phyloP scores from a whole-genome alignment of 2,329 filamentous ascomycete genomes.

The Colletotrichum trifolii region DNA sequence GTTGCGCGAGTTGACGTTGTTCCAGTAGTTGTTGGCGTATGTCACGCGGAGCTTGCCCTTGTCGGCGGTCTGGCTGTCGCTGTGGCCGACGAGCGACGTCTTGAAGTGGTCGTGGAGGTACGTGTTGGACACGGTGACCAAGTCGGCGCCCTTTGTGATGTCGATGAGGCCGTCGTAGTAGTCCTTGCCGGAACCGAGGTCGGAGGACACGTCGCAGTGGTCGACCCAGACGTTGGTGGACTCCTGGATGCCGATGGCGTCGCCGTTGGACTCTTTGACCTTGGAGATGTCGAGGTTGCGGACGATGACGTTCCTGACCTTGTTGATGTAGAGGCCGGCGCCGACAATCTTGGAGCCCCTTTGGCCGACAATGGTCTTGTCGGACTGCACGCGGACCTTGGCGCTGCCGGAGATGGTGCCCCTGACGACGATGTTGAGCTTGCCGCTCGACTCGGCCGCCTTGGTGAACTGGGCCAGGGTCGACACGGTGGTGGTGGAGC shows the following conservation, averaged over 20 bases:
- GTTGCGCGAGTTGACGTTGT: slow-evolving; percentile 71
- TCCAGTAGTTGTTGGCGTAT: slow-evolving; percentile 74
- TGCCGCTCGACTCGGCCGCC: slow-evolving; percentile 56
- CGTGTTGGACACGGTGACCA: slow-evolving; percentile 60
- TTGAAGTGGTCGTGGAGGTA: slow-evolving; percentile 64
- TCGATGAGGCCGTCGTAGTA: slow-evolving; percentile 77
- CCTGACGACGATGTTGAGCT: slow-evolving; percentile 54
- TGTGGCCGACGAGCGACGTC: slow-evolving; percentile 69
- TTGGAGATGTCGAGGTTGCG: slow-evolving; percentile 70
- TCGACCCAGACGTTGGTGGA: slow-evolving; percentile 74
- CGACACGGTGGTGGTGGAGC: slow-evolving; percentile 61
- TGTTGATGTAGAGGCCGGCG: slow-evolving; percentile 63
- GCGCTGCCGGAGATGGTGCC: slow-evolving; percentile 54
- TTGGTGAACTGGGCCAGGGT: slow-evolving; percentile 58
- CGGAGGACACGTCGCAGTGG: slow-evolving; percentile 73
- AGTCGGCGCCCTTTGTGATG: slow-evolving; percentile 71
- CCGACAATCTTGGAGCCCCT: slow-evolving; percentile 52
- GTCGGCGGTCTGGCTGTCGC: slow-evolving; percentile 66
- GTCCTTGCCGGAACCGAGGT: slow-evolving; percentile 71
- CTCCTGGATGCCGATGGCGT: slow-evolving; percentile 68
- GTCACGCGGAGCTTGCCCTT: slow-evolving; percentile 71
- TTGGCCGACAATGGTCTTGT: slow-evolving; percentile 59
- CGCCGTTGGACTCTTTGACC: slow-evolving; percentile 66
- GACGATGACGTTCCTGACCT: slow-evolving; percentile 68
- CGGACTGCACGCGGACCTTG: slow-evolving; percentile 54